Conservation (phyloP, 148 eudicot species). For the Spergularia marina region DNA sequence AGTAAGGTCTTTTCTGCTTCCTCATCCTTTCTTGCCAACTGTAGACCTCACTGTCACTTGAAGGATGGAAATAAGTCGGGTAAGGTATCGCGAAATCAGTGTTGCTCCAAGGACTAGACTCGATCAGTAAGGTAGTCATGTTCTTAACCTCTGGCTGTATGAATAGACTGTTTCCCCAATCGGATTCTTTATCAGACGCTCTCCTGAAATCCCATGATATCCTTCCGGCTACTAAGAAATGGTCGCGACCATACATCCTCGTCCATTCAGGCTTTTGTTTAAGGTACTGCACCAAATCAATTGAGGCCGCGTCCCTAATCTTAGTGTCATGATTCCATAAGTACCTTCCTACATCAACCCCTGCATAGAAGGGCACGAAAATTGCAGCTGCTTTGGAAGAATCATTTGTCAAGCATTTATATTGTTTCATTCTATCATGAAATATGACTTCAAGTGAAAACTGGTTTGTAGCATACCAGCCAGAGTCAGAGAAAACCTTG, state of each 20-base stretch:
- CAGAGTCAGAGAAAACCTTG: constrained; percentile 23
- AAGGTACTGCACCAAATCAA: constrained; percentile 46
- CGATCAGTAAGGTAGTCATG: constrained; percentile 61
- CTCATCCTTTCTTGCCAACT: constrained; percentile 62
- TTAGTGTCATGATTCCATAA: constrained; percentile 36
- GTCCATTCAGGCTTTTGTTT: constrained; percentile 60
- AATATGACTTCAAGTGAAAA: constrained; percentile 47
- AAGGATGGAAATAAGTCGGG: constrained; percentile 81
- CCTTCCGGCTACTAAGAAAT: constrained; percentile 68
- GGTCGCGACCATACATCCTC: constrained; percentile 52
- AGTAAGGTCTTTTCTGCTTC: constrained; percentile 25
- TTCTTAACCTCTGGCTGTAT: constrained; percentile 52
- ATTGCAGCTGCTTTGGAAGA: constrained; percentile 56
- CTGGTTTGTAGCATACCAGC: constrained; percentile 44
- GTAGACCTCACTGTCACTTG: constrained; percentile 41
- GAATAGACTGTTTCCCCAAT: constrained; percentile 68
- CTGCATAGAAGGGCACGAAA: constrained; percentile 72
- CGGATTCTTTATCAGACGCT: constrained; percentile 23
- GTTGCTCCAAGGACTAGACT: constrained; percentile 64
- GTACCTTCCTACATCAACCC: constrained; percentile 60
- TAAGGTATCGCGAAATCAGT: constrained; percentile 74
- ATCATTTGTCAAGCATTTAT: constrained; percentile 57
- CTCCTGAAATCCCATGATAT: constrained; percentile 86
- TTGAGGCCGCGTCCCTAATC: constrained; percentile 38
- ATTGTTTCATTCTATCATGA: constrained; percentile 45